Conservation (phyloP, 179 eudicot genomes). For the Corrigiola litoralis region DNA sequence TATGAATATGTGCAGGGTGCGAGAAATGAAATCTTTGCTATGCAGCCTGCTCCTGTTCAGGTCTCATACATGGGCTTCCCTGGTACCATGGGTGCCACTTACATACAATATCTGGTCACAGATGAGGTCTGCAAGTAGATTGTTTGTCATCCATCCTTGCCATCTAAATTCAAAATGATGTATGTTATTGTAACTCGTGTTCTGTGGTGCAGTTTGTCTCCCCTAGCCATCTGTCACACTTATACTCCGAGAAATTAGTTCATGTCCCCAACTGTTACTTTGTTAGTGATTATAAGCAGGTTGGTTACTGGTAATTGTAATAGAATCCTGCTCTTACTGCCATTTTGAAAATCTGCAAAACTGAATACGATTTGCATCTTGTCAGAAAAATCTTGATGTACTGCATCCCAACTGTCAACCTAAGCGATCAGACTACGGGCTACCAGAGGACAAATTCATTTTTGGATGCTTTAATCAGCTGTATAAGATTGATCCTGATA, state of each 20-base stretch:
- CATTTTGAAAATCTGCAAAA: background rate
- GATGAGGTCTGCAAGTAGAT: slow-evolving; percentile 65
- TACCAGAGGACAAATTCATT: slow-evolving; percentile 90
- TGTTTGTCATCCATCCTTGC: background rate
- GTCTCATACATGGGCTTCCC: slow-evolving; percentile 99
- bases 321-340: background rate
- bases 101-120: slow-evolving; percentile 87
- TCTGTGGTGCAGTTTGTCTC: slow-evolving; percentile 80
- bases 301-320: slow-evolving; percentile 3
- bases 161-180: background rate
- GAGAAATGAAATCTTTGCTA: slow-evolving; percentile 95
- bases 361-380: background rate
- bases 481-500: slow-evolving; percentile 96
- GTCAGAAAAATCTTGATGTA: slow-evolving; percentile 87
- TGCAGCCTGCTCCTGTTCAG: slow-evolving; percentile 99
- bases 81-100: slow-evolving; percentile 91
- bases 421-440: slow-evolving; percentile 88
- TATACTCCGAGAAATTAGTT: slow-evolving; percentile 91
- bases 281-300: slow-evolving; percentile 98
- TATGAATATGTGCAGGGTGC: slow-evolving; percentile 65
- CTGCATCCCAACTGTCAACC: slow-evolving; percentile 60
- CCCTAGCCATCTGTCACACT: slow-evolving; percentile 60
- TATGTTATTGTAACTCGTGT: background rate
- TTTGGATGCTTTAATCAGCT: slow-evolving; percentile 98
- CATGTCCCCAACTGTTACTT: slow-evolving; percentile 98